phyloP scores from a whole-genome alignment of 2,329 filamentous ascomycete genomes.

The Periconia sp. region DNA sequence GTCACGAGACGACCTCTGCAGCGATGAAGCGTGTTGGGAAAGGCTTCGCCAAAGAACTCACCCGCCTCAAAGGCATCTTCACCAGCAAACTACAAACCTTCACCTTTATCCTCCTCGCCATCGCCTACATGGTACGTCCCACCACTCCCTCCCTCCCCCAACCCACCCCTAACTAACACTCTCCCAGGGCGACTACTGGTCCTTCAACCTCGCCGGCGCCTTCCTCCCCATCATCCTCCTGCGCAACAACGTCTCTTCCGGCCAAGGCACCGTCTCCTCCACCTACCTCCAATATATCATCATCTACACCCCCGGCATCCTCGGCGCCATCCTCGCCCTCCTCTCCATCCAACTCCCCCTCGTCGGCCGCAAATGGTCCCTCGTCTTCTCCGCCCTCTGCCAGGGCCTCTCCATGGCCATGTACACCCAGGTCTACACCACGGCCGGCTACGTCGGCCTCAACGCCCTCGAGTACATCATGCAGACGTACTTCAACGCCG shows the following conservation, averaged over 20 bases:
- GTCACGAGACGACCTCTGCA: slow-evolving; percentile 14
- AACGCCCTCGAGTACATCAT: slow-evolving; percentile 37
- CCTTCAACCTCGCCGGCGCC: slow-evolving; percentile 29
- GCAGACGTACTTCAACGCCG: slow-evolving; percentile 37
- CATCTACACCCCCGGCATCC: slow-evolving; percentile 31
- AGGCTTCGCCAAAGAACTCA: slow-evolving; percentile 23
- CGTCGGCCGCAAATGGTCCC: slow-evolving; percentile 30
- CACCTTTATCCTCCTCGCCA: slow-evolving; percentile 26
- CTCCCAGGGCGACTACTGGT: slow-evolving; percentile 32
- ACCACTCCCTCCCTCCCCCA: neutral
- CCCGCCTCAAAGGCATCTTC: slow-evolving; percentile 31
- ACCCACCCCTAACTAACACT: neutral
- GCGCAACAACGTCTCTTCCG: slow-evolving; percentile 30
- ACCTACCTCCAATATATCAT: slow-evolving; percentile 35
- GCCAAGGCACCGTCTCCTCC: slow-evolving; percentile 22
- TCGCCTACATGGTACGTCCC: slow-evolving; percentile 25
- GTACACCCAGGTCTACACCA: slow-evolving; percentile 31
- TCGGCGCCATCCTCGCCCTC: slow-evolving; percentile 27
- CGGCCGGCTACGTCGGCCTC: slow-evolving; percentile 28
- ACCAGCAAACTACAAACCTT: slow-evolving; percentile 26
- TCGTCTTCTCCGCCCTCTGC: slow-evolving; percentile 29
- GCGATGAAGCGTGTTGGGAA: slow-evolving; percentile 18
- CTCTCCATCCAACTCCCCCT: slow-evolving; percentile 28
- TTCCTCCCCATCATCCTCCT: slow-evolving; percentile 31
- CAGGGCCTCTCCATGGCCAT: slow-evolving; percentile 33